Evolutionary conservation across 148 eudicot genomes (phyloP).

Genomic region (Fagopyrum tataricum): DNA sequence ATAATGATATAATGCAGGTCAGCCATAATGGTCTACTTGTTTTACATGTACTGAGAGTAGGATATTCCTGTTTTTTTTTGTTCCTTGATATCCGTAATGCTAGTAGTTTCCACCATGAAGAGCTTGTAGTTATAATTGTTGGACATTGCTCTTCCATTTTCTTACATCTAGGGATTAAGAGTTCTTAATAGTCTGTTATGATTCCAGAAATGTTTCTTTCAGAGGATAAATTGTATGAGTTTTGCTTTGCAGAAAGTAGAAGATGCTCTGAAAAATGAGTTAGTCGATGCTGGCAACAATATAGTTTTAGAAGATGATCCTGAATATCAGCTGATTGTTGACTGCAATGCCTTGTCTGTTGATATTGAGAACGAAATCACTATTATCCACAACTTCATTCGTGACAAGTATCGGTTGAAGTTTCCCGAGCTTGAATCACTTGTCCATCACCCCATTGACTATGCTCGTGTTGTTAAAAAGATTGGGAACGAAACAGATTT

Average conservation of each 20-base stretch:
- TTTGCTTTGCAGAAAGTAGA: constrained; percentile 14
- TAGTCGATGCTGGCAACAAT: not conserved
- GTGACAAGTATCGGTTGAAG: constrained; percentile 87
- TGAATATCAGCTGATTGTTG: constrained; percentile 51
- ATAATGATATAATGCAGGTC: constrained; percentile 83
- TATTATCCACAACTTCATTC: constrained; percentile 83
- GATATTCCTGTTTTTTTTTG: not conserved
- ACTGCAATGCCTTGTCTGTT: constrained; percentile 81
- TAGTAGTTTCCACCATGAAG: not conserved
- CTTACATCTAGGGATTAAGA: not conserved
- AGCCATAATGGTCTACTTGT: constrained; percentile 11
- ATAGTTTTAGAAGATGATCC: constrained; percentile 17
- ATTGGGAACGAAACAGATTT: constrained; percentile 88
- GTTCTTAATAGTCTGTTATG: not conserved
- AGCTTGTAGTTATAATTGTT: not conserved
- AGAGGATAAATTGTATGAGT: not conserved
- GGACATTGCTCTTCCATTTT: not conserved
- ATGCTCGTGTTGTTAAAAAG: constrained; percentile 89
- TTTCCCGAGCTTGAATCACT: constrained; percentile 98
- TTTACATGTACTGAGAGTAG: not conserved
- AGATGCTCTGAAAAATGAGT: constrained; percentile 12
- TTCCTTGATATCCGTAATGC: not conserved
- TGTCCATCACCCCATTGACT: constrained; percentile 95
- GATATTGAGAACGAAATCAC: constrained; percentile 90
- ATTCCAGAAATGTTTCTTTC: not conserved